phyloP scores from a whole-genome alignment of 108 stramenopile genomes.

The Discostella pseudostelligera region DNA sequence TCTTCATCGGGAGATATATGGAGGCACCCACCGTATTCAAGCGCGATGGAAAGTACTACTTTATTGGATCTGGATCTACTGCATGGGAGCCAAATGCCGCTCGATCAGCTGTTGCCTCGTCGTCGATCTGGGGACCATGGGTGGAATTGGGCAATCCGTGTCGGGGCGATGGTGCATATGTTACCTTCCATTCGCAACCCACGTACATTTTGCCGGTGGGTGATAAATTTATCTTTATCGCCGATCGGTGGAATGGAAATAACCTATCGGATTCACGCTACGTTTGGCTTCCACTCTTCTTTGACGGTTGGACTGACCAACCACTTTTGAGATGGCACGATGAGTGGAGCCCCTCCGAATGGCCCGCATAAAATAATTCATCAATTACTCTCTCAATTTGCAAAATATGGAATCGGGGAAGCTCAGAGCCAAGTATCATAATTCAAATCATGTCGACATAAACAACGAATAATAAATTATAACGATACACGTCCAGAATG shows the following conservation, averaged over 20 bases:
- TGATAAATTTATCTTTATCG: constrained; percentile 12
- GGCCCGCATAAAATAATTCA: too few relatives aligned
- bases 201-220: constrained; percentile 19
- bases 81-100: constrained; percentile 33
- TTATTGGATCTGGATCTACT: constrained; percentile 32
- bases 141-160: constrained; percentile 15
- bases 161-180: constrained; percentile 11
- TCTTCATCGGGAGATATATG: constrained; percentile 17
- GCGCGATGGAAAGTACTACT: constrained; percentile 15
- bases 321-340: constrained; percentile 8
- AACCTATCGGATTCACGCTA: constrained; percentile 27
- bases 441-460: too few relatives aligned
- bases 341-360: neutral
- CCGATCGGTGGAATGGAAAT: constrained; percentile 22
- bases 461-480: too few relatives aligned
- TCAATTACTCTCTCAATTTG: too few relatives aligned
- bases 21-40: constrained; percentile 27
- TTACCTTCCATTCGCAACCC: constrained; percentile 18
- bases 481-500: neutral
- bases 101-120: constrained; percentile 5
- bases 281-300: constrained; percentile 20
- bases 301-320: neutral
- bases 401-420: too few relatives aligned
- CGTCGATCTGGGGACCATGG: constrained; percentile 15
- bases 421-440: too few relatives aligned